Evolutionary conservation across 164 flowering plant species (phyloP).

Genomic region (Annona cherimola): DNA sequence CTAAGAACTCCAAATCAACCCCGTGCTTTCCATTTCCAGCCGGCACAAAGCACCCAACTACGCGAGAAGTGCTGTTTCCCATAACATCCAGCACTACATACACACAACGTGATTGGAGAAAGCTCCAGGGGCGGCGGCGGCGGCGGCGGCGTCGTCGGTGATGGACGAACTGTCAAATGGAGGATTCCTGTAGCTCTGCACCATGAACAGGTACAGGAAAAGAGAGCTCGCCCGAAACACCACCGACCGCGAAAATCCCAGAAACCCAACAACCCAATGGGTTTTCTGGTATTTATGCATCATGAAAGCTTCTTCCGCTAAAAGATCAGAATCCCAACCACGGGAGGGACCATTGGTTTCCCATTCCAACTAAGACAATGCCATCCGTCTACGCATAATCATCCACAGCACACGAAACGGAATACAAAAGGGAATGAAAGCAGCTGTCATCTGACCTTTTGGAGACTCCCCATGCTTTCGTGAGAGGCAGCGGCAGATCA

Average conservation of each 20-base stretch:
- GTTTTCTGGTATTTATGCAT: slow-evolving; percentile 24
- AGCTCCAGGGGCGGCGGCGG: background rate
- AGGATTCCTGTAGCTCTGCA: slow-evolving; percentile 22
- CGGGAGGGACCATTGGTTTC: background rate
- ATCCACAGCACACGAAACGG: background rate
- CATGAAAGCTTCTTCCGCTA: slow-evolving; percentile 7
- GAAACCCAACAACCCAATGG: slow-evolving; percentile 23
- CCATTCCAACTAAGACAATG: background rate
- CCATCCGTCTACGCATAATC: background rate
- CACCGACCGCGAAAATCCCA: slow-evolving; percentile 14
- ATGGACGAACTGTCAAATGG: slow-evolving; percentile 13
- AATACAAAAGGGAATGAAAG: slow-evolving; percentile 4
- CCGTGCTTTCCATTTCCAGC: slow-evolving; percentile 23
- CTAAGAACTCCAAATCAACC: slow-evolving; percentile 35
- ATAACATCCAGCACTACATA: slow-evolving; percentile 15
- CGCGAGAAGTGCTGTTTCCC: slow-evolving; percentile 38
- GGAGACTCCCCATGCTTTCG: slow-evolving; percentile 10
- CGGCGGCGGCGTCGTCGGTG: background rate
- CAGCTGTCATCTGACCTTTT: slow-evolving; percentile 20
- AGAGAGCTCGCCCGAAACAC: slow-evolving; percentile 11
- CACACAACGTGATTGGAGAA: background rate
- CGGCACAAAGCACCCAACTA: slow-evolving; percentile 33
- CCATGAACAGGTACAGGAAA: slow-evolving; percentile 24
- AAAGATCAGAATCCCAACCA: slow-evolving; percentile 2
- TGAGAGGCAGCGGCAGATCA: slow-evolving; percentile 10